phyloP scores from a whole-genome alignment of 2,329 filamentous ascomycete species.

The Diplodia sapinea region DNA sequence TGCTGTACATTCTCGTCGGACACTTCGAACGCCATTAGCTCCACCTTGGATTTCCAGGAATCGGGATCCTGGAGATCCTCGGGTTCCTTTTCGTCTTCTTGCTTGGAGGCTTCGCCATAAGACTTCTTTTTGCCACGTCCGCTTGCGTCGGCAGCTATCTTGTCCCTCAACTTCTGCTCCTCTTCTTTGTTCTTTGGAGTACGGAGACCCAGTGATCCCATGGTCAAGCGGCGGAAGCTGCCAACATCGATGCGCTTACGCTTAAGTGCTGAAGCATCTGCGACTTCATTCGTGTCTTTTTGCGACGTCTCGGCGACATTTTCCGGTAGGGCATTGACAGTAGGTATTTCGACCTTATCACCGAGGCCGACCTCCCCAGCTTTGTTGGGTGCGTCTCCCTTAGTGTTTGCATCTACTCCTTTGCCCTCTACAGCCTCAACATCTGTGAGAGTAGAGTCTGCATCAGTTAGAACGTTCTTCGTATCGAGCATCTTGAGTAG shows the following conservation, averaged over 20 bases:
- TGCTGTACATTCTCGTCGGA: conserved; percentile 55
- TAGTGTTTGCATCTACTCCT: background rate
- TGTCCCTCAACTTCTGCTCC: conserved; percentile 66
- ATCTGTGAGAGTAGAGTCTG: background rate
- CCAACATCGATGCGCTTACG: conserved; percentile 61
- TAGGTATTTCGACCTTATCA: background rate
- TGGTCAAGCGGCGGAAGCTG: conserved; percentile 70
- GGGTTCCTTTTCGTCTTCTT: conserved; percentile 37
- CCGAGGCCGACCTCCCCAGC: background rate
- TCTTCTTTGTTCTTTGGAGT: conserved; percentile 72
- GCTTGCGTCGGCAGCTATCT: conserved; percentile 50
- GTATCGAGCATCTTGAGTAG: background rate
- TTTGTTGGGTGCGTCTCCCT: background rate
- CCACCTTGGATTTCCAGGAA: conserved; percentile 76
- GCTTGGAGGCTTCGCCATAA: conserved; percentile 29
- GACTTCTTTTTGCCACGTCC: conserved; percentile 31
- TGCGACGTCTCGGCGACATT: background rate
- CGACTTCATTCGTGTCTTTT: background rate
- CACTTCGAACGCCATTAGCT: conserved; percentile 82
- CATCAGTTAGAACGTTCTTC: background rate
- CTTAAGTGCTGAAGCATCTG: conserved; percentile 24
- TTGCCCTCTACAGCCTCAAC: background rate
- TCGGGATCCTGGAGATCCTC: conserved; percentile 55
- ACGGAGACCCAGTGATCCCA: conserved; percentile 73
- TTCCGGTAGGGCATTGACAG: background rate